Evolutionary conservation across 2,329 filamentous ascomycete genomes (phyloP).

Genomic region (Trichoderma breve): DNA sequence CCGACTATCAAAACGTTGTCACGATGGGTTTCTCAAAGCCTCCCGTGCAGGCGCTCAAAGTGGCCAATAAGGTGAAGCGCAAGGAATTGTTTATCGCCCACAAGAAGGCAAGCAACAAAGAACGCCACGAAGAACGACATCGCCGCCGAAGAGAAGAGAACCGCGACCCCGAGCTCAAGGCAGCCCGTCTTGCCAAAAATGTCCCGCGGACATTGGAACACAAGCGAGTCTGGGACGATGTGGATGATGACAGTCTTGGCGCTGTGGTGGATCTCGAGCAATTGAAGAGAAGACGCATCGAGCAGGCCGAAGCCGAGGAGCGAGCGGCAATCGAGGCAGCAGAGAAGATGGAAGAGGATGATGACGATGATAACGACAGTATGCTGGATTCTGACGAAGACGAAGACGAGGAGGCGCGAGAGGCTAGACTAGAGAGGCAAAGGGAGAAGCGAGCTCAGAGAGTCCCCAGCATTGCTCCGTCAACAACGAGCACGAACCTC

Average conservation of each 20-base stretch:
- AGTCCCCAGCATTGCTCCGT: slow-evolving; percentile 54
- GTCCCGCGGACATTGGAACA: slow-evolving; percentile 78
- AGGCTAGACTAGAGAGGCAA: slow-evolving; percentile 42
- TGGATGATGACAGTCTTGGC: slow-evolving; percentile 59
- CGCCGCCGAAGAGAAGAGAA: slow-evolving; percentile 80
- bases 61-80: slow-evolving; percentile 76
- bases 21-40: slow-evolving; percentile 38
- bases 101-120: slow-evolving; percentile 73
- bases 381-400: slow-evolving; percentile 65
- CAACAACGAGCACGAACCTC: slow-evolving; percentile 61
- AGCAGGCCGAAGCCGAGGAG: slow-evolving; percentile 52
- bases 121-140: slow-evolving; percentile 74
- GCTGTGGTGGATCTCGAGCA: slow-evolving; percentile 58
- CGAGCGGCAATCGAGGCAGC: slow-evolving; percentile 47
- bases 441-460: slow-evolving; percentile 45
- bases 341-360: slow-evolving; percentile 46
- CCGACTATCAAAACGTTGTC: not conserved
- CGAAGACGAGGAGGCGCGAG: slow-evolving; percentile 50
- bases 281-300: slow-evolving; percentile 56
- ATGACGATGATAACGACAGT: slow-evolving; percentile 68
- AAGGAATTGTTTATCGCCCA: slow-evolving; percentile 75
- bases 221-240: slow-evolving; percentile 87
- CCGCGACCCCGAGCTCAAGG: slow-evolving; percentile 73
- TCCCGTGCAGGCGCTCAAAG: slow-evolving; percentile 41
- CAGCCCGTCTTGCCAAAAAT: slow-evolving; percentile 72